These are phyloP conservation scores for Candida ovalis DNA, from an alignment of 805 yeast species.

Conservation along the genomic window DNA sequence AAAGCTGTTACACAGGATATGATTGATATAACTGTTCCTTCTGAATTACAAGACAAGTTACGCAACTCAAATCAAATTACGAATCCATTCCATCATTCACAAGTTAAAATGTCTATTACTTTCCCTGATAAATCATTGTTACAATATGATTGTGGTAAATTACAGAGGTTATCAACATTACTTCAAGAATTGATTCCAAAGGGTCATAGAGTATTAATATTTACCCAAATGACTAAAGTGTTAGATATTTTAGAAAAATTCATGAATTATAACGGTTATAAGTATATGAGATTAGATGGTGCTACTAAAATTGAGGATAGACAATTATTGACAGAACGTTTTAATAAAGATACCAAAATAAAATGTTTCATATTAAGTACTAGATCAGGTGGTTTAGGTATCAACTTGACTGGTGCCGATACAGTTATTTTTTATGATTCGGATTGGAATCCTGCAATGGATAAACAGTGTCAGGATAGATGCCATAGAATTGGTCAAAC, in stretches of 20 bases:
- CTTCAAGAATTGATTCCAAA: slow-evolving; percentile 73
- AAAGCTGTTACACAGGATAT: slow-evolving; percentile 74
- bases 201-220: slow-evolving; percentile 92
- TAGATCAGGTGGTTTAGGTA: slow-evolving; percentile 98
- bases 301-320: slow-evolving; percentile 97
- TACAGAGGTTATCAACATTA: slow-evolving; percentile 76
- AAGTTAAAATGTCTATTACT: slow-evolving; percentile 83
- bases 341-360: slow-evolving; percentile 79
- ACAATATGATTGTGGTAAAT: slow-evolving; percentile 95
- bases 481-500: slow-evolving; percentile 99
- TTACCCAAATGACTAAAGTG: slow-evolving; percentile 98
- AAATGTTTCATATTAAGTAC: slow-evolving; percentile 92
- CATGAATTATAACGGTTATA: slow-evolving; percentile 87
- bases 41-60: slow-evolving; percentile 29
- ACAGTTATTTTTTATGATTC: slow-evolving; percentile 97
- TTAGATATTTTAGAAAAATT: slow-evolving; percentile 91
- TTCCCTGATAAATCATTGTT: slow-evolving; percentile 92
- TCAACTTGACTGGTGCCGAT: slow-evolving; percentile 96
- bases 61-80: slow-evolving; percentile 25
- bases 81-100: slow-evolving; percentile 73
- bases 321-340: slow-evolving; percentile 87
- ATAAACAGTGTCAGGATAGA: slow-evolving; percentile 97
- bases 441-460: slow-evolving; percentile 99
- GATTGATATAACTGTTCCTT: slow-evolving; percentile 48
- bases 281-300: slow-evolving; percentile 94